Conservation (phyloP, 2,329 filamentous ascomycete species). For the Rhynchosporium graminicola region DNA sequence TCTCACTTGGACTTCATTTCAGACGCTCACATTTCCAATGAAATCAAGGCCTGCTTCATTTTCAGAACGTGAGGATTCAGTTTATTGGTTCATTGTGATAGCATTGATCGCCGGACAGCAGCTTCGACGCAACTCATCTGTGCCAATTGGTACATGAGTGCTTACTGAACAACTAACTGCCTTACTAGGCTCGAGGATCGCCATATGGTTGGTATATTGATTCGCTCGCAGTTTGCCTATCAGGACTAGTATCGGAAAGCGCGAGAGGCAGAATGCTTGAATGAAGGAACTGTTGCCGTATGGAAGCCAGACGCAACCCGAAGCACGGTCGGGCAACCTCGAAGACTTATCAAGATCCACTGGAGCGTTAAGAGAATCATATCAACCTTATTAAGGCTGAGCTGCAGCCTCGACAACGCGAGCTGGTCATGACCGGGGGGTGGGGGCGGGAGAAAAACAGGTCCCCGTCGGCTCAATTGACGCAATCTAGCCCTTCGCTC, state of each 20-base stretch:
- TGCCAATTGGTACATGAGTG: too few species aligned
- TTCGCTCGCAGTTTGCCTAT: background rate
- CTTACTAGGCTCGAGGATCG: too few species aligned
- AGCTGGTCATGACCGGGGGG: background rate
- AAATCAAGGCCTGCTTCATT: background rate
- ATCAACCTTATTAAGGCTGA: background rate
- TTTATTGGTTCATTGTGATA: background rate
- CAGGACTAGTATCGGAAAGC: too few species aligned
- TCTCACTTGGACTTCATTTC: background rate
- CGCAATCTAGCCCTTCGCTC: background rate
- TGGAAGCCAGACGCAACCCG: background rate
- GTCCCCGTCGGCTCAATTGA: background rate
- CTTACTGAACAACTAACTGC: too few species aligned
- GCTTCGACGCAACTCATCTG: too few species aligned
- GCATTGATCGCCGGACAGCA: background rate
- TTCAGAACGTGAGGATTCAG: background rate
- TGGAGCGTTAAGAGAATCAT: background rate
- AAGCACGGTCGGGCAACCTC: background rate
- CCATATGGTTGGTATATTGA: background rate
- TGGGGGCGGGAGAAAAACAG: background rate
- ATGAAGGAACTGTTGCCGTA: background rate
- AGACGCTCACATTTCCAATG: background rate
- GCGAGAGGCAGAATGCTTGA: background rate
- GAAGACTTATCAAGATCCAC: too few species aligned
- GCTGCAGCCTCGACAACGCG: slow-evolving; percentile 2